Evolutionary conservation across 495 filamentous ascomycete genomes (phyloP).

Genomic region (Jackrogersella multiformis): DNA sequence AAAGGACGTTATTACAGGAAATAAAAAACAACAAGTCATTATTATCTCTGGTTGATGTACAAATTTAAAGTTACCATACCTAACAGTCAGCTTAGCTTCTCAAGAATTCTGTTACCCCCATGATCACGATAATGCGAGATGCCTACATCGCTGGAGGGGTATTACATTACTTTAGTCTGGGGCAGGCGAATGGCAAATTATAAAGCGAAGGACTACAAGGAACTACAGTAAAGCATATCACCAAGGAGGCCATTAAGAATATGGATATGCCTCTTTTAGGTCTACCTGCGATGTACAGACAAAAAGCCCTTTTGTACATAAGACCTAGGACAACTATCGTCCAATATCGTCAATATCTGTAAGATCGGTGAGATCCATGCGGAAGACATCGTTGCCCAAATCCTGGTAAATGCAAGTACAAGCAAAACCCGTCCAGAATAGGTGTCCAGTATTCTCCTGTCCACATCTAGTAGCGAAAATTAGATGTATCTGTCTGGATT

Average conservation of each 20-base stretch:
- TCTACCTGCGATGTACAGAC: conserved; percentile 27
- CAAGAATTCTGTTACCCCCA: background rate
- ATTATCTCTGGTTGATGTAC: too few relatives aligned
- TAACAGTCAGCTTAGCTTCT: background rate
- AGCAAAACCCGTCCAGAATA: background rate
- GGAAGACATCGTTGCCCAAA: conserved; percentile 3
- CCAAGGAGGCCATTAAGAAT: background rate
- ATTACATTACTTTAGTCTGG: background rate
- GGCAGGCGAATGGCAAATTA: background rate
- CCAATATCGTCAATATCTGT: conserved; percentile 8
- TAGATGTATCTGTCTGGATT: background rate
- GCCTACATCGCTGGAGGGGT: background rate
- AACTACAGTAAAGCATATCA: conserved; percentile 3
- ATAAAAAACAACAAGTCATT: too few relatives aligned
- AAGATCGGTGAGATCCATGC: background rate
- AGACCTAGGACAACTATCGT: conserved; percentile 7
- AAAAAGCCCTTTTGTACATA: background rate
- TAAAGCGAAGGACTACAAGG: background rate
- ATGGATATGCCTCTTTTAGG: conserved; percentile 12
- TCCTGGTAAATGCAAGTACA: conserved; percentile 10
- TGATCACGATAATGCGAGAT: background rate
- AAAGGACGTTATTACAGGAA: too few relatives aligned
- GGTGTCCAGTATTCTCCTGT: background rate
- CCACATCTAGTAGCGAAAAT: background rate
- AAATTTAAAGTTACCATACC: background rate